Evolutionary conservation across 1,139 yeast species (phyloP), one percentile per base, ranked within the genome.

Genomic region (Suhomyces anneliseae): DNA sequence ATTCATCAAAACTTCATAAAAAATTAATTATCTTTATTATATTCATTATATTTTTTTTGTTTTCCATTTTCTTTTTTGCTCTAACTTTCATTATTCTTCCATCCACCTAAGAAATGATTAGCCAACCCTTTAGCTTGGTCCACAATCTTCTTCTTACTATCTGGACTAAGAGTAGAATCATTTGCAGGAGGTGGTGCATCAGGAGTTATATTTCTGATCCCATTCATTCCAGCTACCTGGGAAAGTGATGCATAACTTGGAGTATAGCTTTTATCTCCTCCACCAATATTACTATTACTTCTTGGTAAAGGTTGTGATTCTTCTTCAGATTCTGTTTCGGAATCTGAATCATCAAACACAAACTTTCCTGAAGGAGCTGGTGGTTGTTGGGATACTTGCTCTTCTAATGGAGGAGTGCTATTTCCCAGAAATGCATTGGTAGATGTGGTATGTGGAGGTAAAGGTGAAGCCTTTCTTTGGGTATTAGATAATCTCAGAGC

Each of bases 201-300:
- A 6, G 67, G 64, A 19, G 70, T 60, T 11, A 74, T 75, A 59
- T 67, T 63, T 26, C 59, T 56, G 39, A 72, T 69, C 6, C 77
- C 76, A 51, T 63, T 72, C 44, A 61, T 66, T 10, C 76, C 83
- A 2, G 84, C 84, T 24, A 80, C 81, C 53, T 77, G 80, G 42
- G 81, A 76, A 36, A 79, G 62, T 9, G 82, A 70, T 39, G 69
- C 66, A 53, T 72, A 73, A 47, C 73, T 70, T 29, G 62, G 54
- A 24, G 64, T 61, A 32, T 43, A 39, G 47, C 37, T 32, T 44
- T 34, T 14, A 11, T 43, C 47, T 19, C 29, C 29, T 19, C 32
- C 39, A 15, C 19, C 15, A 29, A 44, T 19, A 8, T 29, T 38
- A 14, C 42, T n/a, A 6, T 19, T 19, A 12, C 11, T 33, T 11